These are phyloP conservation scores for Entomortierella parvispora DNA, from an alignment of 192 early-diverging fungal genomes.

Conservation along the genomic window DNA sequence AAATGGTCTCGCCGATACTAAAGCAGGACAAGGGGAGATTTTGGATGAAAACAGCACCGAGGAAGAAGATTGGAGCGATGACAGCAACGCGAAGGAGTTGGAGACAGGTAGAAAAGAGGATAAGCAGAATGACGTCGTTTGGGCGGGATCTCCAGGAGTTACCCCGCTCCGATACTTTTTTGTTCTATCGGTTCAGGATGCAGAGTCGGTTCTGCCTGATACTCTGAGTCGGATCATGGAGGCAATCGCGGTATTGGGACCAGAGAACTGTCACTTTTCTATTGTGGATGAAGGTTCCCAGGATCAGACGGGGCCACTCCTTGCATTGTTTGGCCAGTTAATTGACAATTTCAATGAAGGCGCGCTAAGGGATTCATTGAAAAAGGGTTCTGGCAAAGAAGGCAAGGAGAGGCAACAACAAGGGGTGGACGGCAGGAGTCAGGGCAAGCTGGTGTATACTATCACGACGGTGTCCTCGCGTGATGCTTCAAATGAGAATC, in stretches of 20 bases:
- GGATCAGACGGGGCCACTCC: conserved; percentile 3
- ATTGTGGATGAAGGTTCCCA: conserved; percentile 28
- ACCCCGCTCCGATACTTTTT: conserved; percentile 13
- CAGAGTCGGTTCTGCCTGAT: conserved; percentile 12
- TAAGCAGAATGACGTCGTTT: background rate
- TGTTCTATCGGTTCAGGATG: conserved; percentile 17
- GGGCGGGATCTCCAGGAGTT: background rate
- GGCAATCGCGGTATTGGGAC: conserved; percentile 21
- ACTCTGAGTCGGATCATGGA: conserved; percentile 21
- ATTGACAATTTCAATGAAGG: conserved; percentile 18
- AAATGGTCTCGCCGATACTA: conserved; percentile 14
- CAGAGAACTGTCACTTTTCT: conserved; percentile 28
- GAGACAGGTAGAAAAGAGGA: too few relatives aligned
- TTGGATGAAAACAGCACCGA: background rate
- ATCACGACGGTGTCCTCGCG: conserved; percentile 13
- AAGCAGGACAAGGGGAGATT: too few relatives aligned
- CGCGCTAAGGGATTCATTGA: background rate
- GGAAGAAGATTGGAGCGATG: background rate
- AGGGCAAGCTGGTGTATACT: conserved; percentile 12
- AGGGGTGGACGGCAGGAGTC: background rate
- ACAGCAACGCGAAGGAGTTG: background rate
- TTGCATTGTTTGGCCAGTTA: conserved; percentile 1
- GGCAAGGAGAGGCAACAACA: background rate
- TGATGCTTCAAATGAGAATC: conserved; percentile 9
- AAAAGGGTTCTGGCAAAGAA: background rate